Percentiles rank a stretch among this genome's conserved stretches.
Conservation (phyloP, 805 yeast species). For the Clavispora phyllophila region DNA sequence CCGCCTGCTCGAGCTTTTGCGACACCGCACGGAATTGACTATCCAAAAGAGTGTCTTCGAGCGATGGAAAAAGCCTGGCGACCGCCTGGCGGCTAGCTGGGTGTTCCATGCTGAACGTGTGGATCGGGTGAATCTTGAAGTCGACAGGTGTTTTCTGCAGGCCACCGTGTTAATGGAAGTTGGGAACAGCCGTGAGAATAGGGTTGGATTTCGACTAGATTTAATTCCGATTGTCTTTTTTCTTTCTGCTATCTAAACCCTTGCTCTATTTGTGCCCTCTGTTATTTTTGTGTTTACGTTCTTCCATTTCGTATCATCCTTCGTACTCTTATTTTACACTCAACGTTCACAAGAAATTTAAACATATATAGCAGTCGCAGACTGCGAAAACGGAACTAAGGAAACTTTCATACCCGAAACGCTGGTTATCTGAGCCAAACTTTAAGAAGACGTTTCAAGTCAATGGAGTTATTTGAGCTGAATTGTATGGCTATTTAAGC, state of each 20-base stretch:
- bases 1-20: conserved; percentile 17
- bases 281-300: no score
- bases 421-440: no score
- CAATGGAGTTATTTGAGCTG: no score
- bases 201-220: no score
- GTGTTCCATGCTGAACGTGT: background rate
- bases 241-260: no score
- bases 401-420: no score
- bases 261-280: no score
- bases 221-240: no score
- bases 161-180: background rate
- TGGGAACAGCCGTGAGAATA: no score
- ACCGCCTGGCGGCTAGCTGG: background rate
- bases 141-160: background rate
- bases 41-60: conserved; percentile 6
- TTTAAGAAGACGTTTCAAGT: no score
- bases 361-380: background rate
- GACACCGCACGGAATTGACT: conserved; percentile 3
- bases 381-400: background rate
- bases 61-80: conserved; percentile 6
- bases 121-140: background rate
- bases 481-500: conserved; percentile 26
- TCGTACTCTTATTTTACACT: background rate
- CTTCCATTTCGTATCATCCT: no score
- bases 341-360: background rate